Base-by-base conservation (phyloP, 345 rosid species). In the Combretum micranthum region DNA sequence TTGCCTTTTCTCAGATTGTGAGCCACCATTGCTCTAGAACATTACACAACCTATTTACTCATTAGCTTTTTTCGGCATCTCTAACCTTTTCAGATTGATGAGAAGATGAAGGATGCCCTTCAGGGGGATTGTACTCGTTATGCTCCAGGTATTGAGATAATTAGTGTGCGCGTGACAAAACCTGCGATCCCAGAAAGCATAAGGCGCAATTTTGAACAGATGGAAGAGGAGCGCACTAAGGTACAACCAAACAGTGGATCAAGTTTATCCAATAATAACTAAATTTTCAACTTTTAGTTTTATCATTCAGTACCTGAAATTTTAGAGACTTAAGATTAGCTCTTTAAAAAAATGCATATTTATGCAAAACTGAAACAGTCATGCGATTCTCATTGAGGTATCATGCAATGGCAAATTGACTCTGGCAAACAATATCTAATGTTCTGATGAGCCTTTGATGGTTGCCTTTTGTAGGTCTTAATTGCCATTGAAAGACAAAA, bases 201-300 rank as follows among this genome's bases (percentile, higher is more conserved):
- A 16, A 84, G 80, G 69, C 71, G 83, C 20, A 88, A 88, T 72
- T 91, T 84, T 70, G 83, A 81, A 72, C 95, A 81, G 63, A 88
- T 91, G 98, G 98, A 92, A 76, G 95, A 84, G 62, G 93, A 92
- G 66, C 90, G 95, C 50, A 84, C 95, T 10, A 92, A 88, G 96
- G 95, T 91, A 71, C 51, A 32, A 7, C 6, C 39, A 32, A 32
- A 32, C 39, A 4, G 39, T 11, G 9, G 9, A 1, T 32, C 39
- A 32, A 32, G 39, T 32, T 32, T 32, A 5, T 2, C 26, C 26
- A 25, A 2, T 5, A 25, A 25, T 2, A 25, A 25, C 26, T 2
- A 25, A 25, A 25, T 25, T 25, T 25, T 5, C 26, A 32, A 11
- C 39, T 32, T 32, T 32, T 5, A 32, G 1, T 7, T 32, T 32